Evolutionary conservation across 805 yeast species (phyloP).

Genomic region (Suhomyces pyralidae): DNA sequence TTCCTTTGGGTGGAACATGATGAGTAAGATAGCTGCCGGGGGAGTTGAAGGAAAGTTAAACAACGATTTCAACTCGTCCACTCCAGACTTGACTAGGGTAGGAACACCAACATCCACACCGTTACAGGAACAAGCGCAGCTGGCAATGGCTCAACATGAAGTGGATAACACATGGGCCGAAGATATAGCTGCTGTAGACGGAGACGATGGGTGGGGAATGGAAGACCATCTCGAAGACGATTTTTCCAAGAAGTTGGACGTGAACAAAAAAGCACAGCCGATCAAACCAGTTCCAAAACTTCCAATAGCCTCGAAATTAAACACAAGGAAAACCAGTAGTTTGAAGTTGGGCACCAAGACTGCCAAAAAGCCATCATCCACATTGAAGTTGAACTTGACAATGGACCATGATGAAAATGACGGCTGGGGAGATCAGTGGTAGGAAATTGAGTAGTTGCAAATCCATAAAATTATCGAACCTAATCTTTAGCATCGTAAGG

Average conservation of each 20-base stretch:
- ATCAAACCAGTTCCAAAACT: constrained; percentile 1
- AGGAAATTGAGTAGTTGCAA: not conserved
- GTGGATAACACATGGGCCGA: constrained; percentile 10
- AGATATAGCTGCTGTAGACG: constrained; percentile 14
- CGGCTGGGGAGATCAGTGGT: constrained; percentile 25
- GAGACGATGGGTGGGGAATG: constrained; percentile 23
- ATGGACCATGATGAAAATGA: constrained; percentile 24
- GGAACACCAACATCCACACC: constrained; percentile 23
- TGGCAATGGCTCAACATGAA: not conserved
- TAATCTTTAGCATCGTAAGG: too few species aligned
- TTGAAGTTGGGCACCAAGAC: constrained; percentile 21
- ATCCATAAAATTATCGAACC: too few species aligned
- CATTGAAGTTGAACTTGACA: constrained; percentile 23
- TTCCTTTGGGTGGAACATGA: constrained; percentile 37
- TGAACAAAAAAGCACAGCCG: not conserved
- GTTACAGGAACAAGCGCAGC: constrained; percentile 3
- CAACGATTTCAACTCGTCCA: constrained; percentile 34
- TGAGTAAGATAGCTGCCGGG: constrained; percentile 30
- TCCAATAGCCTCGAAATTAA: constrained; percentile 1
- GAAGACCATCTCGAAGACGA: constrained; percentile 13
- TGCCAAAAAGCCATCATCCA: constrained; percentile 17
- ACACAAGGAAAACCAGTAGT: constrained; percentile 13
- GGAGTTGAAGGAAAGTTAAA: constrained; percentile 32
- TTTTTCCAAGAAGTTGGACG: constrained; percentile 1
- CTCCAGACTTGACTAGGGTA: constrained; percentile 33